These are phyloP conservation scores for Asterochloris erici DNA, from an alignment of 139 green algal genomes.

Conservation along the genomic window DNA sequence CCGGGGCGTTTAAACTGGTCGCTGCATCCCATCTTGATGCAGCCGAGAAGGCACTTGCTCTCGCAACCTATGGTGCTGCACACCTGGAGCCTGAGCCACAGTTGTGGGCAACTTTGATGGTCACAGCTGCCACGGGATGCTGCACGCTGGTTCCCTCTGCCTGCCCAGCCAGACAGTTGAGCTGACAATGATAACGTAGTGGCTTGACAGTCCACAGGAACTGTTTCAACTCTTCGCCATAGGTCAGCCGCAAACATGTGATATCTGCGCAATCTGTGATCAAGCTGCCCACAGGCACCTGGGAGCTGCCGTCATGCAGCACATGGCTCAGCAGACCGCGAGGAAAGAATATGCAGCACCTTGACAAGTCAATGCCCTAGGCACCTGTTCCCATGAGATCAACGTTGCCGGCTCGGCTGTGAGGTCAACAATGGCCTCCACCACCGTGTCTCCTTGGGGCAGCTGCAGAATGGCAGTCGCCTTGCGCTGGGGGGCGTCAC, in stretches of 20 bases:
- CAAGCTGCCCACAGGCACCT: background rate
- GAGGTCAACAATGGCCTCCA: conserved; percentile 50
- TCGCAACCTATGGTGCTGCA: no score
- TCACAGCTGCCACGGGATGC: no score
- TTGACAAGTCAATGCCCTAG: background rate
- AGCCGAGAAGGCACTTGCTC: no score
- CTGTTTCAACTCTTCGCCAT: background rate
- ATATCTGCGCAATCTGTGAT: background rate
- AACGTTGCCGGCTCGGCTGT: conserved; percentile 18
- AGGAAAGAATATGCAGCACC: background rate
- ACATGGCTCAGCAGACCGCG: background rate
- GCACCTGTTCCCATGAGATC: conserved; percentile 40
- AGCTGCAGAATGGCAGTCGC: conserved; percentile 38
- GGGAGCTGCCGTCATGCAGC: background rate
- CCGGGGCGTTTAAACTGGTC: no score
- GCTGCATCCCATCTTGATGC: no score
- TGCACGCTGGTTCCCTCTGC: no score
- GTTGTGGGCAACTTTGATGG: no score
- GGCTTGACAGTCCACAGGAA: no score
- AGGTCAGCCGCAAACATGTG: background rate
- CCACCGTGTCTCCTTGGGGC: conserved; percentile 19
- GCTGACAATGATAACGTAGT: no score
- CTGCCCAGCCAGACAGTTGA: no score
- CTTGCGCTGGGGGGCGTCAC: background rate
- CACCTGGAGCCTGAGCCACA: no score